Evolutionary conservation across 2,329 filamentous ascomycete genomes (phyloP), one percentile per base, ranked within the genome.

Genomic region (Annulohypoxylon truncatum): DNA sequence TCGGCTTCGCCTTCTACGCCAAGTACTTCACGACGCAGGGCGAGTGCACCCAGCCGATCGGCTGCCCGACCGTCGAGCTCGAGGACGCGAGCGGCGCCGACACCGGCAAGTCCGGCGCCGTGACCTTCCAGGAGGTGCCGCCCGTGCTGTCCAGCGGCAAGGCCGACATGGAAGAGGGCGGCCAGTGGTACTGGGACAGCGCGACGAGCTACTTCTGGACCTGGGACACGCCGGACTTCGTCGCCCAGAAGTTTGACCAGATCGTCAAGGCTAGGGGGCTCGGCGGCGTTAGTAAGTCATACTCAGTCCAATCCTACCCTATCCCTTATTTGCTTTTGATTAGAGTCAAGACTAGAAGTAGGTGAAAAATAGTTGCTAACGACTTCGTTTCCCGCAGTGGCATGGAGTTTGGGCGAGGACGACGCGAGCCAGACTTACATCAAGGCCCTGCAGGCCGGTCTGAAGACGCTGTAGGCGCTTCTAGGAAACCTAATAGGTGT

Each of bases 101-200:
- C 73, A 78, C 85, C 1, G 85, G 68, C 5, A 56, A 59, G 3
- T 80, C 80, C 0, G 78, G 79, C 0, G 93, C 91, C 74, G 76
- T 79, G 13, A 82, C 80, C 12, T 90, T 91, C 0, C 74, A 82
- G 52, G 71, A 77, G 15, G 67, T 53, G 1, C 55, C 71, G 2
- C 35, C 69, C 0, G 71, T 73, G 24, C 66, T 72, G 6, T 54
- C 62, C 0, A 67, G 84, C 8, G 89, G 88, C 0, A 74, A 75
- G 48, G 88, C 87, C 28, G 91, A 93, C 68, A 76, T 83, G 1
- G 69, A 79, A 1, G 77, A 80, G 1, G 91, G 90, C 18, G 91
- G 90, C 0, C 85, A 89, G 74, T 92, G 90, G 75, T 93, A 87
- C 77, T 91, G 86, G 82, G 91, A 94, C 73, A 64, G 75, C 68